Conservation (phyloP, 2,329 filamentous ascomycete species). For the Juglanconis sp. region DNA sequence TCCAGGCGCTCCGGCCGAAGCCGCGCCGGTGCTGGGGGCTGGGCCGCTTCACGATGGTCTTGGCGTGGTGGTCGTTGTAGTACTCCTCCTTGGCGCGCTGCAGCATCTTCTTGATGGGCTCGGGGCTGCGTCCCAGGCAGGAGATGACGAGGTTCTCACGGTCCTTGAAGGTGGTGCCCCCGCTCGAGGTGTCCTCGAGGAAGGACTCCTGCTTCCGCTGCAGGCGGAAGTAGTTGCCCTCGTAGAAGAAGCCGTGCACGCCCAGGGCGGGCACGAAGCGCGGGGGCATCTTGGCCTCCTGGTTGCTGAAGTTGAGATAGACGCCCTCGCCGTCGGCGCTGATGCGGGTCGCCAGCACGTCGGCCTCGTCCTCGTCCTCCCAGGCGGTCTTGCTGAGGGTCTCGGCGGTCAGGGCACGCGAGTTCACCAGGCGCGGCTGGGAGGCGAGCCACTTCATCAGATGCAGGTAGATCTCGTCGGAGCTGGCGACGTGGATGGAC, state of each 20-base stretch:
- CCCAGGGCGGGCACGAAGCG: slow-evolving; percentile 54
- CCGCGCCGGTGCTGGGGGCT: slow-evolving; percentile 43
- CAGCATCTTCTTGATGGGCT: slow-evolving; percentile 55
- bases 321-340: slow-evolving; percentile 38
- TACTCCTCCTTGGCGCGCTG: slow-evolving; percentile 51
- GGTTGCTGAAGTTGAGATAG: slow-evolving; percentile 60
- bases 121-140: slow-evolving; percentile 50
- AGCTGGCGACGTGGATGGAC: slow-evolving; percentile 49
- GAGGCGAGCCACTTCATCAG: slow-evolving; percentile 57
- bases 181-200: slow-evolving; percentile 31
- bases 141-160: slow-evolving; percentile 52
- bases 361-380: slow-evolving; percentile 51
- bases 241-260: slow-evolving; percentile 52
- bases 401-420: slow-evolving; percentile 53
- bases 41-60: slow-evolving; percentile 56
- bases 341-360: slow-evolving; percentile 34
- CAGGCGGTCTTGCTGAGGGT: slow-evolving; percentile 53
- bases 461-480: slow-evolving; percentile 57
- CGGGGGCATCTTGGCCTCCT: slow-evolving; percentile 50
- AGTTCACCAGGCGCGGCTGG: slow-evolving; percentile 49
- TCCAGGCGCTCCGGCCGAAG: slow-evolving; percentile 48
- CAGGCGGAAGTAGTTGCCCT: slow-evolving; percentile 47
- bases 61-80: slow-evolving; percentile 50
- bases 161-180: slow-evolving; percentile 41
- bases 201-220: slow-evolving; percentile 43